These are phyloP conservation scores for Penicillium egyptiacum DNA, from an alignment of 495 filamentous ascomycete genomes.

Conservation along the genomic window DNA sequence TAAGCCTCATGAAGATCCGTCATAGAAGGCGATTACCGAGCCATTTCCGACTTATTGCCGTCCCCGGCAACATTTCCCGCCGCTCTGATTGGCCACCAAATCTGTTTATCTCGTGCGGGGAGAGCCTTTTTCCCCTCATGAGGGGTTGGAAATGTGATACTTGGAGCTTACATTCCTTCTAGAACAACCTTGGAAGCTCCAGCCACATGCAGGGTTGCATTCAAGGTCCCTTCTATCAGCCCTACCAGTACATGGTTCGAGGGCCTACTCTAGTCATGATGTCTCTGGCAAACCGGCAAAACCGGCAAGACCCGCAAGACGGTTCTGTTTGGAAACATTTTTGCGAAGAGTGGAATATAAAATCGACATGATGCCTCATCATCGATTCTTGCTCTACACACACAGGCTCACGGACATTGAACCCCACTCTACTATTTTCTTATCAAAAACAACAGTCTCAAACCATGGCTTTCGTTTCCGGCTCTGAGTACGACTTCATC, in stretches of 20 bases:
- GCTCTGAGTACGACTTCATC: constrained; percentile 39
- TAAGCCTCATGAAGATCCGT: no score
- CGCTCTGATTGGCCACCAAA: background rate
- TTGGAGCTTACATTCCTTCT: background rate
- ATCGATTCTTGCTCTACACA: background rate
- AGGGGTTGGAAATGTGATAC: constrained; percentile 9
- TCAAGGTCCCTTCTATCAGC: background rate
- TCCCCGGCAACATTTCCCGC: no score
- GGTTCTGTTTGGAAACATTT: background rate
- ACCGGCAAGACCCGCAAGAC: constrained; percentile 2
- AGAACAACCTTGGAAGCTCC: background rate
- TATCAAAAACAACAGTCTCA: background rate
- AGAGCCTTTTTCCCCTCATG: constrained; percentile 19
- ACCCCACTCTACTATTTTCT: background rate
- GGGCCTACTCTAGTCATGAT: background rate
- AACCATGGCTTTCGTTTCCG: constrained; percentile 21
- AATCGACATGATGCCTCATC: background rate
- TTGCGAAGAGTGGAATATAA: constrained; percentile 3
- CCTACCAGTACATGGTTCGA: background rate
- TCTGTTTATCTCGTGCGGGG: constrained; percentile 2
- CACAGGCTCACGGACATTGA: background rate
- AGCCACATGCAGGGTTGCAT: background rate
- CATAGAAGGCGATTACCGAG: background rate
- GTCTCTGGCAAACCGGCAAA: background rate
- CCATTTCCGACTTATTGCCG: constrained; percentile 1